Evolutionary conservation across 2,329 filamentous ascomycete genomes (phyloP), one percentile per base, ranked within the genome.

Genomic region (Fusarium sarcochroum): DNA sequence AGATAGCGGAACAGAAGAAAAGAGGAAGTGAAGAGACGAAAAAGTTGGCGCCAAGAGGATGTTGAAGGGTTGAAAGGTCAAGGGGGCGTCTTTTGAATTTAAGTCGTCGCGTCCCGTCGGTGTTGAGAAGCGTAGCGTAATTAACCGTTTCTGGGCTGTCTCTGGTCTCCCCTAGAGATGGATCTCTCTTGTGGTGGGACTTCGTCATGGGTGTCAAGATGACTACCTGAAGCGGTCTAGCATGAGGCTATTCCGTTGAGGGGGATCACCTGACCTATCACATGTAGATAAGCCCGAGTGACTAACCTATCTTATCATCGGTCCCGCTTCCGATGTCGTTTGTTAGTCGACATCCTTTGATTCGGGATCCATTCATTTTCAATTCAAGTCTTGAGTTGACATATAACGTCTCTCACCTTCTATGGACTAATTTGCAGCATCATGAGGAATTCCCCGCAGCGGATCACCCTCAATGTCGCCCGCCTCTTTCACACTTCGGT

Each of bases 371-470:
- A 9, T 41, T 44, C 21, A 13, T 27, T 50, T 23, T 55, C 42
- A 37, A 41, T 35, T 27, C 42, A 20, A 30, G 20, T 40, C 32
- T 55, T 53, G 27, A 66, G 45, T 45, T 41, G 41, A 40, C 40
- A 47, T 48, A 44, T 50, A 58, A 34, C 37, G 23, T 42, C 37
- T 42, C 41, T 51, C 38, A 46, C 51, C 46, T 56, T 69, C 63
- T 56, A 74, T 75, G 75, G 67, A 58, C 60, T 50, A 60, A 40
- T 37, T 45, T 61, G 49, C 47, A 56, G 50, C 66, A 76, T 54
- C 68, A 81, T 81, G 79, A 79, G 75, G 70, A 58, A 67, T 57
- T 72, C 72, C 47, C 71, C 73, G 55, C 76, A 75, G 61, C 74
- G 78, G 50, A 79, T 76, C 63, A 75, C 75, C 57, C 69, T 76